A percentile compares a stretch with the other conserved stretches of the same genome.
These are phyloP conservation scores for Azolla pinnata DNA, from an alignment of 75 land plant genomes.

Conservation along the genomic window DNA sequence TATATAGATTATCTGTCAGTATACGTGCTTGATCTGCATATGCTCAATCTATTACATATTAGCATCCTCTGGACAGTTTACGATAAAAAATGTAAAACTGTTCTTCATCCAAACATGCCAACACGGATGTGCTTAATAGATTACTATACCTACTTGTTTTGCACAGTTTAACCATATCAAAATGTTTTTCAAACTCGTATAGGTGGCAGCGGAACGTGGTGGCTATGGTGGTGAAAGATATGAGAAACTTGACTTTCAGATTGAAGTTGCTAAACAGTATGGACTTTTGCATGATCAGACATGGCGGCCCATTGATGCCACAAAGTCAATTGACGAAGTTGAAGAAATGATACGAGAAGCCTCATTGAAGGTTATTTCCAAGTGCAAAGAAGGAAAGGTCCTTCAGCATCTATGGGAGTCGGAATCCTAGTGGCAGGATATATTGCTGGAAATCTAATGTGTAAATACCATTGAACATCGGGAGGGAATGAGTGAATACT, in stretches of 20 bases:
- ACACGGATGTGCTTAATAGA: too few species aligned
- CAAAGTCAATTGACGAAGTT: slow-evolving; percentile 45
- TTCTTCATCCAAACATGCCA: too few species aligned
- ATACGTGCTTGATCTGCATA: too few species aligned
- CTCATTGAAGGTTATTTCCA: slow-evolving; percentile 26
- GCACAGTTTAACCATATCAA: too few species aligned
- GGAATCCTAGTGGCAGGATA: too few species aligned
- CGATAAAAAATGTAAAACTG: too few species aligned
- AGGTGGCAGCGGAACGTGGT: slow-evolving; percentile 90
- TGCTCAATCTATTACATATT: background rate
- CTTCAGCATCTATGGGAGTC: slow-evolving; percentile 21
- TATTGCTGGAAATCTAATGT: too few species aligned
- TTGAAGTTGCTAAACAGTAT: slow-evolving; percentile 53
- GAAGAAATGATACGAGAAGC: slow-evolving; percentile 44
- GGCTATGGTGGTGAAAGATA: slow-evolving; percentile 91
- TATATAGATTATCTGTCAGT: background rate
- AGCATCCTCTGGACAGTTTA: background rate
- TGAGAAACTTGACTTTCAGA: slow-evolving; percentile 83
- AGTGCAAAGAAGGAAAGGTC: slow-evolving; percentile 45
- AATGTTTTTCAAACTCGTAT: background rate
- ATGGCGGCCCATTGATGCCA: slow-evolving; percentile 80
- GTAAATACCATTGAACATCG: too few species aligned
- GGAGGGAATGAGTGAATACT: too few species aligned
- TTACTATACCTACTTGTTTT: too few species aligned
- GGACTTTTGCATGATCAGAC: slow-evolving; percentile 33